Evolutionary conservation across 2,329 filamentous ascomycete genomes (phyloP), one percentile per base, ranked within the genome.

Genomic region (Trichoderma sp.): DNA sequence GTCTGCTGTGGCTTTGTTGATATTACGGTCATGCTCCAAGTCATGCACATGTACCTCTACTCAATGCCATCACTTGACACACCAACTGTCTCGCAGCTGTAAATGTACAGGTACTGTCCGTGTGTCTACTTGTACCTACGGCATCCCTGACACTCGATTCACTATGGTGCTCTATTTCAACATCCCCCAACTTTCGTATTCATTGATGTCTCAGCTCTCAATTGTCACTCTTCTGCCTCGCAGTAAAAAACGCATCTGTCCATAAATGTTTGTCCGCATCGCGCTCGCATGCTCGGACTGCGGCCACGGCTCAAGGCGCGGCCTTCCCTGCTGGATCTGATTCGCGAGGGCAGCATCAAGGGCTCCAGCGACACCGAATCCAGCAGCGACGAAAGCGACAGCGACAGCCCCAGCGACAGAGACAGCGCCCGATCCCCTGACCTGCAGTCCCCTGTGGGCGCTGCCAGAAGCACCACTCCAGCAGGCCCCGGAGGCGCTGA

Each of bases 241-340:
- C 17, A 32, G 20, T 15, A 15, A 63, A 23, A 23, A 11, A 20
- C 57, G 58, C 58, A 12, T 39, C 32, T 57, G 43, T 39, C 23
- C 50, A 30, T 59, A 26, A 61, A 53, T 62, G 57, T 36, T 57
- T 57, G 39, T 15, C 58, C 11, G 43, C 32, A 63, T 34, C 47
- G 30, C 32, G 53, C 70, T 76, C 84, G 82, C 75, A 88, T 88
- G 85, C 80, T 86, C 77, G 86, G 86, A 80, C 81, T 87, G 72
- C 82, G 81, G 71, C 84, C 84, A 68, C 82, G 81, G 73, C 80
- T 88, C 75, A 84, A 82, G 84, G 83, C 85, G 76, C 83, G 85
- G 80, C 85, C 84, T 76, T 87, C 85, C 73, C 79, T 88, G 75
- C 83, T 88, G 79, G 86, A 88, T 73, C 81, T 88, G 72, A 80